Percentiles rank a stretch among this genome's conserved stretches.
Evolutionary conservation across 2,329 filamentous ascomycete genomes (phyloP).

Genomic region (Pseudogymnoascus sp.): DNA sequence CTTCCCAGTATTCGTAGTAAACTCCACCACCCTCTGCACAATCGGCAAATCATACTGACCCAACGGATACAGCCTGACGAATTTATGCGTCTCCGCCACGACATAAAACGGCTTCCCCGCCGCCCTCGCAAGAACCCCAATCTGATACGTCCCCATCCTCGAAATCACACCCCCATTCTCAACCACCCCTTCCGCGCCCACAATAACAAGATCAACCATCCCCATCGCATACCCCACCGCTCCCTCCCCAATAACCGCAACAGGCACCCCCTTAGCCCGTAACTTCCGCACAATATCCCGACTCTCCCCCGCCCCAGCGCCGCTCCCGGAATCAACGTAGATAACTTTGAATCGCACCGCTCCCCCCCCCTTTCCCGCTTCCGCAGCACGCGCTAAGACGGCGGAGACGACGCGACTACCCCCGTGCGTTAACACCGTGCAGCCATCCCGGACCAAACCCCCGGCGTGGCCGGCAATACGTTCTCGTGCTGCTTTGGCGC

Average conservation of each 20-base stretch:
- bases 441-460: constrained; percentile 69
- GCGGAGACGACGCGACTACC: constrained; percentile 76
- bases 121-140: constrained; percentile 69
- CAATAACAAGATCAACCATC: constrained; percentile 59
- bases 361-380: constrained; percentile 44
- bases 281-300: constrained; percentile 62
- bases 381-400: constrained; percentile 64
- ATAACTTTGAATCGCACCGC: constrained; percentile 72
- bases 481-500: constrained; percentile 76
- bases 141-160: constrained; percentile 75
- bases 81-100: constrained; percentile 93
- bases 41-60: constrained; percentile 75
- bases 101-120: constrained; percentile 70
- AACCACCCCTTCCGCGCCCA: constrained; percentile 76
- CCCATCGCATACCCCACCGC: constrained; percentile 72
- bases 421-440: constrained; percentile 82
- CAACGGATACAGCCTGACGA: constrained; percentile 77
- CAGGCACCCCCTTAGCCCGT: constrained; percentile 65
- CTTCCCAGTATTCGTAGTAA: constrained; percentile 44
- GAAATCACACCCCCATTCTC: constrained; percentile 92
- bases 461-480: constrained; percentile 74
- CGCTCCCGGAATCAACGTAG: constrained; percentile 53
- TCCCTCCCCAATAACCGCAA: constrained; percentile 69
- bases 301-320: constrained; percentile 49
- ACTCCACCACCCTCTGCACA: constrained; percentile 68